Evolutionary conservation across 1,284 basidiomycete species (phyloP), one percentile per base, ranked within the genome.

Genomic region (Hortiboletus rubellus): DNA sequence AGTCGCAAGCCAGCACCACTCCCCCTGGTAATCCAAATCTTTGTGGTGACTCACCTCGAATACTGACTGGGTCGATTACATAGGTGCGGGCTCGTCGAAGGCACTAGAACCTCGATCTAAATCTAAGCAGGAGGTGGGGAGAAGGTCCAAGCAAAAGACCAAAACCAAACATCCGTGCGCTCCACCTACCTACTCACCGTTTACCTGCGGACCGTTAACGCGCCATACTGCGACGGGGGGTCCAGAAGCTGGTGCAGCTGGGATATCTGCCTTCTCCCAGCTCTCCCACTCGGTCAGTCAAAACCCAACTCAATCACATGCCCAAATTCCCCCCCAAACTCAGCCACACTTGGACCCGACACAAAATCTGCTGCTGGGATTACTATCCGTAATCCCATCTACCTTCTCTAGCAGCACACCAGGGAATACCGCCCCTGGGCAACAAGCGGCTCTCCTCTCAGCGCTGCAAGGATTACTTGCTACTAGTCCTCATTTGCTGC

Each of bases 181-280:
- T 34, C 63, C 49, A 14, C 63, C 63, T 48, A 41, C 58, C 22
- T 14, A 54, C 9, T 52, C 71, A 11, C 71, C 69, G 7, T 66
- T 73, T 44, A 60, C 66, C 27, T 60, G 63, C 33, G 63, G 65
- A n/a, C 71, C 69, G 2, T 57, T 74, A 27, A 34, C 51, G 10
- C 65, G 63, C 30, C 41, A 49, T 36, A 18, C 46, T 8, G 3
- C 24, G 11, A 41, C 27, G 7, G 38, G 38, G 1, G 27, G 11
- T 3, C 10, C 43, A 24, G 49, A 49, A n/a, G 15, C 41, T 14
- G 34, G n/a, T 43, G 15, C 18, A 24, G 18, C 34, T 6, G 42
- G 42, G n/a, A 62, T 67, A 11, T 42, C 55, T 52, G 48, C 61
- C 52, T 63, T 41, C 50, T 62, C 52, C 63, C 63, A 60, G 44